Evolutionary conservation across 805 yeast species (phyloP).

Genomic region (Saccharomycopsis microspora): DNA sequence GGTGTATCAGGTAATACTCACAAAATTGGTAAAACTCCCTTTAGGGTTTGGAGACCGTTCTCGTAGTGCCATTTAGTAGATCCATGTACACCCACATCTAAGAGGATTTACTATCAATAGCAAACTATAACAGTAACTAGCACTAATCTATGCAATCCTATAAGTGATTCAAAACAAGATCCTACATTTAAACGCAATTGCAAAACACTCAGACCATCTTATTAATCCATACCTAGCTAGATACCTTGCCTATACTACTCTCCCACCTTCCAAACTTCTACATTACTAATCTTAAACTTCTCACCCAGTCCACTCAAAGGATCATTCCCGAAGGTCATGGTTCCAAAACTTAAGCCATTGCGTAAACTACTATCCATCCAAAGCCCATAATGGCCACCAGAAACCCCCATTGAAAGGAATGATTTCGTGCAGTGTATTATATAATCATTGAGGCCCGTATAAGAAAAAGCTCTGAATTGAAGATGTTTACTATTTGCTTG

Average conservation of each 20-base stretch:
- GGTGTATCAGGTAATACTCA: too few relatives aligned
- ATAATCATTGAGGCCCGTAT: conserved; percentile 81
- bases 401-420: conserved; percentile 80
- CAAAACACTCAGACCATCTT: background rate
- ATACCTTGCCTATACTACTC: background rate
- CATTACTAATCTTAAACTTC: conserved; percentile 36
- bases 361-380: conserved; percentile 71
- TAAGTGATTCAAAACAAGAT: background rate
- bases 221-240: background rate
- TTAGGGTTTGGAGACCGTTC: too few relatives aligned
- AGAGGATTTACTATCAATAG: background rate
- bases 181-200: background rate
- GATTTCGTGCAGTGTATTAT: conserved; percentile 70
- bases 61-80: too few relatives aligned
- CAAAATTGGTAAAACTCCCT: too few relatives aligned
- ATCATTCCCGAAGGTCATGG: conserved; percentile 87
- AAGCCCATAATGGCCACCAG: conserved; percentile 85
- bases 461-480: conserved; percentile 71
- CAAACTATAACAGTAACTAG: background rate
- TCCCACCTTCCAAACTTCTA: conserved; percentile 16
- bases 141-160: background rate
- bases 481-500: conserved; percentile 20
- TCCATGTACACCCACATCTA: too few relatives aligned
- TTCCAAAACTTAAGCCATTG: conserved; percentile 67
- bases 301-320: conserved; percentile 47